Evolutionary conservation across 148 eudicot genomes (phyloP), one percentile per base, ranked within the genome.

Genomic region (Silene conica): DNA sequence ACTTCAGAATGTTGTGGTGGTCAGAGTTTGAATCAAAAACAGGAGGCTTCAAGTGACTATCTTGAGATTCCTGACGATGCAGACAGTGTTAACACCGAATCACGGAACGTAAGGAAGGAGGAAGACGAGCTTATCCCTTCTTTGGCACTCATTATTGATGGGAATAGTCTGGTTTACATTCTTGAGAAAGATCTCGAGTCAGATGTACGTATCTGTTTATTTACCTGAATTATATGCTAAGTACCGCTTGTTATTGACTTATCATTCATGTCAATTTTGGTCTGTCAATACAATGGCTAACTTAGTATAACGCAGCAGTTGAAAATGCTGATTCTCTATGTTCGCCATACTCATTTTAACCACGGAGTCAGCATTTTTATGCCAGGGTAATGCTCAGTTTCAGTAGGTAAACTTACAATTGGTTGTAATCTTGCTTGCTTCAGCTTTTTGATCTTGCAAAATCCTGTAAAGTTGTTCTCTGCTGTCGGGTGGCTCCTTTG

Each of bases 401-500:
- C 11, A 21, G 15, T 34, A 13, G 21, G 64, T 20, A 41, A 23
- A 71, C 76, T 28, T 57, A 41, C 58, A 0, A 69, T 20, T 68
- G 19, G 18, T 63, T 67, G 72, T 55, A 55, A 73, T 64, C 70
- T 74, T 74, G 46, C 62, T 70, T 67, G 54, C 48, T 65, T 74
- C 97, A 94, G 98, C 87, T 94, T 63, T 94, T 83, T 77, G 87
- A 94, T 74, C 89, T 94, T 82, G 98, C 98, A 67, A 92, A 87
- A 74, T 77, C 91, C 8, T 94, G 98, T 81, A 81, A 69, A 73
- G 98, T 87, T 74, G 98, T 94, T 73, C 76, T 92, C 71, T 94
- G 98, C 82, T 94, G 98, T 75, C 95, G 98, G 70, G 95, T 90
- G 80, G 98, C 98, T 66, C 98, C 98, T 60, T 85, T 94, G 87